Conservation (phyloP, 2,329 filamentous ascomycete species). For the Colletotrichum abscissum region DNA sequence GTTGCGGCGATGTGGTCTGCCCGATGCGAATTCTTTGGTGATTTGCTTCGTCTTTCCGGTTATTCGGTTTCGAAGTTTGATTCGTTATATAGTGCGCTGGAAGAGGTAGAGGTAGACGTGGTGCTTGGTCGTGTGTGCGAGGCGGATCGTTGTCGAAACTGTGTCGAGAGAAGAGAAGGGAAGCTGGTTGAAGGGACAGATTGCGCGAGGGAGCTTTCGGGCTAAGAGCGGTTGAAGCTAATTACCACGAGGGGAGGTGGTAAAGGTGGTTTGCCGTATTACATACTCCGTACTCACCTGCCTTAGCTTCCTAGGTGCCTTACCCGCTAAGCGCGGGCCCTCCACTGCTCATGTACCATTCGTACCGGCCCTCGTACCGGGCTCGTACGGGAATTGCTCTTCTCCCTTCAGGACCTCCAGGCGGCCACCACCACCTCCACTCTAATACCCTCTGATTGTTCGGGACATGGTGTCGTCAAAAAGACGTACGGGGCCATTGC, state of each 20-base stretch:
- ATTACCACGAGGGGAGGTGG: constrained; percentile 4
- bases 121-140: constrained; percentile 5
- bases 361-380: too few species aligned
- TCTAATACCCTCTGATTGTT: not conserved
- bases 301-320: not conserved
- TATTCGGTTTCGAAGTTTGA: not conserved
- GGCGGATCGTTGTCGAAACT: not conserved
- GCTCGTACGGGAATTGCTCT: constrained; percentile 15
- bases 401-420: constrained; percentile 19
- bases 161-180: constrained; percentile 35
- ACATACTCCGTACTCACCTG: not conserved
- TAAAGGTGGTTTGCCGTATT: constrained; percentile 2
- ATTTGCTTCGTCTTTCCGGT: not conserved
- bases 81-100: constrained; percentile 3
- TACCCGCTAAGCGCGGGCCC: not conserved
- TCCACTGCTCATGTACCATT: too few species aligned
- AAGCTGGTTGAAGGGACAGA: constrained; percentile 36
- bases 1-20: not conserved
- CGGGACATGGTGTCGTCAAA: constrained; percentile 40
- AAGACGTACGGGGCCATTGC: constrained; percentile 23
- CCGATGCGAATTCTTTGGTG: constrained; percentile 2
- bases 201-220: constrained; percentile 30
- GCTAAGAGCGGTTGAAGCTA: constrained; percentile 17
- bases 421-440: not conserved
- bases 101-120: not conserved